phyloP scores from a whole-genome alignment of 78 protist genomes.

The Blattamonas nauphoetae region DNA sequence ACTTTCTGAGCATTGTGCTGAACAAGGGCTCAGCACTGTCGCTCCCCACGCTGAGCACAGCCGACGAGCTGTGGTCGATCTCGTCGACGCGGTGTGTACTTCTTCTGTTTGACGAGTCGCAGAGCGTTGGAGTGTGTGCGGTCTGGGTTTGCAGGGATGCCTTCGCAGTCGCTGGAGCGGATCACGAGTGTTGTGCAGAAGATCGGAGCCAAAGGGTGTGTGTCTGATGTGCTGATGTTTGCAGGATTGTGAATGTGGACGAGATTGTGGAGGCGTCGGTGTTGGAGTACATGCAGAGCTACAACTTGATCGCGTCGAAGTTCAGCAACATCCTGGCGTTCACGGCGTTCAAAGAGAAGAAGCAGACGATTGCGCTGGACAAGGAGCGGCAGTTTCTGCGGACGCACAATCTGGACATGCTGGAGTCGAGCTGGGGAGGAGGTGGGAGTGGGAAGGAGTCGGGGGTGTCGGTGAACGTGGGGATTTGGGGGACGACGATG shows the following conservation, averaged over 20 bases:
- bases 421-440: neutral
- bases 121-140: neutral
- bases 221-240: neutral
- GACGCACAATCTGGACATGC: too few species aligned
- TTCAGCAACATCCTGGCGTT: neutral
- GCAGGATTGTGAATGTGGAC: neutral
- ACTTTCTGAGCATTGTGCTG: neutral
- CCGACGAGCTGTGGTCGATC: neutral
- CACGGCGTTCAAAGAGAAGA: neutral
- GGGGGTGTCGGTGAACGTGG: too few species aligned
- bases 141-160: neutral
- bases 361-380: neutral
- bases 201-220: neutral
- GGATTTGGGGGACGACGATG: too few species aligned
- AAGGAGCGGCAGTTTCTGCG: neutral
- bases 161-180: neutral
- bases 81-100: neutral
- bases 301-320: neutral
- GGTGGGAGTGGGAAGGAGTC: neutral
- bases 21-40: neutral
- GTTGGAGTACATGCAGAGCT: neutral
- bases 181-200: neutral
- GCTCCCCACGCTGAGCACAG: neutral
- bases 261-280: neutral
- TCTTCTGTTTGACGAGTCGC: too few species aligned